Base-by-base conservation (phyloP, 495 filamentous ascomycete genomes). In the Choiromyces venosus region DNA sequence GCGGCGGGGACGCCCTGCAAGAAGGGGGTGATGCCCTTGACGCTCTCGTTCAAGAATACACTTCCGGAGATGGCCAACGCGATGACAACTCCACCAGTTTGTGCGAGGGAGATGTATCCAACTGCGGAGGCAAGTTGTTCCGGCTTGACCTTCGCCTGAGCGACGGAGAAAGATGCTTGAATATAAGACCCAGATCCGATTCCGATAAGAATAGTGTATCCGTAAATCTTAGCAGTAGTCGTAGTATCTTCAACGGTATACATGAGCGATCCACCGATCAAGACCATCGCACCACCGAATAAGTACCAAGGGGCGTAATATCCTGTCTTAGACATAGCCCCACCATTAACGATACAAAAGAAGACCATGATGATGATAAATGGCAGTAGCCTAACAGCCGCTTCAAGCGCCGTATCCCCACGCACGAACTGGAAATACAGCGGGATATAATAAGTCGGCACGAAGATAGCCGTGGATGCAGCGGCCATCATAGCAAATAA, bases 261-360 rank as follows among this genome's bases (percentile, higher is more conserved):
- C 79, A 91, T 83, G 0, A 89, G 81, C 0, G 85, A 83, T 36
- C 84, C 82, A 29, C 87, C 88, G n/a, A 87, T 77, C 4, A 87
- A 61, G 37, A 84, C 77, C 19, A 89, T 74, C 25, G 84, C 74
- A 12, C 86, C 87, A 1, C 84, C 85, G 2, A 83, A 67, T 5
- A 87, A 67, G 78, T 87, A 91, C 84, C 88, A 87, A 0, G 86
- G 86, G 83, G 87, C 86, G 79, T 91, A 91, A 73, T 85, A 84
- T 2, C 85, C 84, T 25, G 83, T 76, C 46, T 82, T 84, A 6
- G 83, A 80, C 72, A 91, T 84, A 29, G 88, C 71, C 5, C 80
- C 82, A 37, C 89, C 89, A 65, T 86, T 85, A 40, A 78, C 42
- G 25, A 89, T 80, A 67, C 82, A 84, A 64, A 82, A 78, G 71